Evolutionary conservation across 352 stramenopile genomes (phyloP), one percentile per base, ranked within the genome.

Genomic region (Peronospora destructor): DNA sequence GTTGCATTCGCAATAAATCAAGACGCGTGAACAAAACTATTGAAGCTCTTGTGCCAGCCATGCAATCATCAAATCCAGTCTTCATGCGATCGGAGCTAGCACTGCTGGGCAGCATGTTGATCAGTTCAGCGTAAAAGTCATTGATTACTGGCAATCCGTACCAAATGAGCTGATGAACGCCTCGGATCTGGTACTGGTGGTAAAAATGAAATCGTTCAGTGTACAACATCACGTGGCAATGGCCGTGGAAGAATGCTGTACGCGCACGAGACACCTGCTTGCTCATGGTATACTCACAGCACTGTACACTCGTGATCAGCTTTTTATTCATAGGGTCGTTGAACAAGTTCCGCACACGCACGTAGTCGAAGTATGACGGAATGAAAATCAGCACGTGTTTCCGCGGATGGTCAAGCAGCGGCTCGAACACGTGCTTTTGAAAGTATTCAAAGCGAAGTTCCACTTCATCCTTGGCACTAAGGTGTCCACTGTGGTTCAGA

Each of bases 171-270:
- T 91, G 80, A 32, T 76, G 73, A 17, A 89, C 71, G 4, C 80
- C 80, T n/a, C 80, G 77, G 11, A 91, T 71, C 29, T 81, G 69
- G 56, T 87, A 87, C 56, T 91, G 75, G 47, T 91, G 77, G 61
- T 91, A 91, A 39, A 91, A 91, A 54, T 91, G 80, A 60, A 88
- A 91, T 7, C 80, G 80, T 54, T 91, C 80, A 21, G 80, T 88
- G 34, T 84, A 72, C n/a, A 91, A 65, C 66, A 91, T 69, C 6
- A 91, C 80, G 48, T 91, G 73, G 49, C 71, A 78, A 13, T 77
- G 66, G 23, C 80, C 80, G 52, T 91, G 80, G 59, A 85, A 88
- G 36, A 91, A 91, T 4, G 59, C 56, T 25, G 75, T 88, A 13
- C 80, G 71, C 0, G 80, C 80, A 21, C 80, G 75, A 17, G 80